A percentile compares a stretch with the other conserved stretches of the same genome.
phyloP scores from a whole-genome alignment of 805 yeast species.

The Candida golubevii region DNA sequence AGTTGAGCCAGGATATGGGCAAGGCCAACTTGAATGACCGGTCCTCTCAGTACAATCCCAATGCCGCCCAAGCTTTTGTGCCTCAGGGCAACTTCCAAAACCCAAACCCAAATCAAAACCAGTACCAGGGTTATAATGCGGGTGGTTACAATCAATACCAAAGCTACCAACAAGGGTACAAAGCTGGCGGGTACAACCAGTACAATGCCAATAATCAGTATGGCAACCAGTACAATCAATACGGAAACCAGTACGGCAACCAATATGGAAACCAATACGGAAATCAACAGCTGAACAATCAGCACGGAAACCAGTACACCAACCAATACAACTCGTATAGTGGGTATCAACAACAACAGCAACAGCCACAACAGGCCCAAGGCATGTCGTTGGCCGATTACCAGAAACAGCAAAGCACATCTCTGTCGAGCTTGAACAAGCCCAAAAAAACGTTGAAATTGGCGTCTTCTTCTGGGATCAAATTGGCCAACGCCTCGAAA shows the following conservation, averaged over 20 bases:
- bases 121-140: slow-evolving; percentile 5
- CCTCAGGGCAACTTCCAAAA: slow-evolving; percentile 33
- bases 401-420: slow-evolving; percentile 58
- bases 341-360: slow-evolving; percentile 15
- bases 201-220: slow-evolving; percentile 22
- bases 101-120: background rate
- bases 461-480: slow-evolving; percentile 61
- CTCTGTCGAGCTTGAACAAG: slow-evolving; percentile 40
- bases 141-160: slow-evolving; percentile 11
- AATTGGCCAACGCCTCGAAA: slow-evolving; percentile 40
- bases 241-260: slow-evolving; percentile 16
- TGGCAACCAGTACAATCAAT: slow-evolving; percentile 20
- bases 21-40: slow-evolving; percentile 34
- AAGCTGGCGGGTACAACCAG: slow-evolving; percentile 8
- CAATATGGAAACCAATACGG: slow-evolving; percentile 21
- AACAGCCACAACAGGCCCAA: slow-evolving; percentile 25
- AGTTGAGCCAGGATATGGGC: slow-evolving; percentile 42
- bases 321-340: slow-evolving; percentile 18
- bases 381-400: slow-evolving; percentile 77
- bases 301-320: slow-evolving; percentile 23
- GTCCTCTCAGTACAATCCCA: slow-evolving; percentile 42
- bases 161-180: slow-evolving; percentile 5
- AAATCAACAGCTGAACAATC: slow-evolving; percentile 13
- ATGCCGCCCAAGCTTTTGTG: slow-evolving; percentile 45
- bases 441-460: slow-evolving; percentile 68